Evolutionary conservation across 139 green algal species (phyloP).

Genomic region (Monoraphidium neglectum): DNA sequence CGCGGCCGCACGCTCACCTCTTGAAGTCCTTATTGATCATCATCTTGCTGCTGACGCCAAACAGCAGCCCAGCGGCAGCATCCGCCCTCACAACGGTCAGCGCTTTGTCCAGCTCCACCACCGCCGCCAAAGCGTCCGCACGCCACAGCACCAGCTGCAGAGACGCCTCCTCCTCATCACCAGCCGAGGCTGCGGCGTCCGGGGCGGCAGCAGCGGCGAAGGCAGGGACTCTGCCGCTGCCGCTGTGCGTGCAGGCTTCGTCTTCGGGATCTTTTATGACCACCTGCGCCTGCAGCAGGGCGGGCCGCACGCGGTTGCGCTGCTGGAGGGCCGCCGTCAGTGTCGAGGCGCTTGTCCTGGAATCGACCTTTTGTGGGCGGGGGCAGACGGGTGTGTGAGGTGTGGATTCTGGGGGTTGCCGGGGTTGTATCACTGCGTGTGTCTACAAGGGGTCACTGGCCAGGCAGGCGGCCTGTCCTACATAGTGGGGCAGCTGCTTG

Average conservation of each 20-base stretch:
- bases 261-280: not conserved
- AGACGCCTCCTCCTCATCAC: not conserved
- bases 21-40: not conserved
- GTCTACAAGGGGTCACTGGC: too few species aligned
- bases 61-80: slow-evolving; percentile 12
- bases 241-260: too few species aligned
- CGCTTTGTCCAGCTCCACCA: slow-evolving; percentile 21
- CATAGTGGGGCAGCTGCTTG: too few species aligned
- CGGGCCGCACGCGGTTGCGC: slow-evolving; percentile 10
- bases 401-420: too few species aligned
- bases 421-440: too few species aligned
- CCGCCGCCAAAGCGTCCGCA: not conserved
- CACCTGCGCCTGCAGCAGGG: slow-evolving; percentile 2
- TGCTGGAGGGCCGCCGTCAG: not conserved
- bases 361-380: too few species aligned
- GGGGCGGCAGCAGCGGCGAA: not conserved
- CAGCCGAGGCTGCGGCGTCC: not conserved
- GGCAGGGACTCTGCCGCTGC: not conserved
- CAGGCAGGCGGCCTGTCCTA: too few species aligned
- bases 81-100: not conserved
- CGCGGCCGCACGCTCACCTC: not conserved
- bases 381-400: too few species aligned
- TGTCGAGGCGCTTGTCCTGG: not conserved
- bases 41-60: not conserved
- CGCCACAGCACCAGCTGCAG: slow-evolving; percentile 19